These are phyloP conservation scores for Gracilaria domingensis DNA, from an alignment of 23 red algal species.

Conservation along the genomic window DNA sequence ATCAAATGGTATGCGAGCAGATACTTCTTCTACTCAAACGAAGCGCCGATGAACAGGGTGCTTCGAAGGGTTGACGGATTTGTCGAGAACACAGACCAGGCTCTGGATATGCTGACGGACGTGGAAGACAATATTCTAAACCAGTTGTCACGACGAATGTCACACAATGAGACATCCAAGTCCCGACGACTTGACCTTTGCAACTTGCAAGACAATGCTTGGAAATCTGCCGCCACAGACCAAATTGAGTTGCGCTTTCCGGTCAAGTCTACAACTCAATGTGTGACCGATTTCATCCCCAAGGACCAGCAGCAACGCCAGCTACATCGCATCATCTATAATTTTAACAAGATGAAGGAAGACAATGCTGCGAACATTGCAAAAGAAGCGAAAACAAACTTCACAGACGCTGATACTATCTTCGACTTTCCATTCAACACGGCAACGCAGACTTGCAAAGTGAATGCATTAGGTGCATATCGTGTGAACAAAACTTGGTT, in stretches of 20 bases:
- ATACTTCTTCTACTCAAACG: constrained; percentile 5
- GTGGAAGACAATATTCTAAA: constrained; percentile 14
- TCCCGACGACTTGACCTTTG: not conserved
- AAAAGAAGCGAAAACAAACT: constrained; percentile 6
- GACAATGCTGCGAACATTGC: not conserved
- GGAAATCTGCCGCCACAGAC: constrained; percentile 4
- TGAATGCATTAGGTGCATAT: constrained; percentile 21
- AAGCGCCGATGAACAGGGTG: constrained; percentile 26
- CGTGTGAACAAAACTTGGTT: constrained; percentile 7
- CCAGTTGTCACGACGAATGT: not conserved
- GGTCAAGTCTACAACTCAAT: not conserved
- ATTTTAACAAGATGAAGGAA: not conserved
- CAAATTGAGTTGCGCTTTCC: constrained; percentile 4
- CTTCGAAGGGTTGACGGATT: constrained; percentile 5
- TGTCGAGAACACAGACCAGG: constrained; percentile 12
- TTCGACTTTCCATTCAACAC: not conserved
- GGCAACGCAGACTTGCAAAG: constrained; percentile 12
- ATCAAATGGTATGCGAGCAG: constrained; percentile 1
- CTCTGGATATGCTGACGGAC: not conserved
- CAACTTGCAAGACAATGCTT: not conserved
- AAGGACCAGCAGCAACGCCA: not conserved
- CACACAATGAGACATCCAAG: not conserved
- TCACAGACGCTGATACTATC: constrained; percentile 19
- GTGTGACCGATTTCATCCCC: constrained; percentile 11
- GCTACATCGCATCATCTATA: not conserved